Evolutionary conservation across 345 rosid species (phyloP).

Genomic region (Aquilaria malaccensis): DNA sequence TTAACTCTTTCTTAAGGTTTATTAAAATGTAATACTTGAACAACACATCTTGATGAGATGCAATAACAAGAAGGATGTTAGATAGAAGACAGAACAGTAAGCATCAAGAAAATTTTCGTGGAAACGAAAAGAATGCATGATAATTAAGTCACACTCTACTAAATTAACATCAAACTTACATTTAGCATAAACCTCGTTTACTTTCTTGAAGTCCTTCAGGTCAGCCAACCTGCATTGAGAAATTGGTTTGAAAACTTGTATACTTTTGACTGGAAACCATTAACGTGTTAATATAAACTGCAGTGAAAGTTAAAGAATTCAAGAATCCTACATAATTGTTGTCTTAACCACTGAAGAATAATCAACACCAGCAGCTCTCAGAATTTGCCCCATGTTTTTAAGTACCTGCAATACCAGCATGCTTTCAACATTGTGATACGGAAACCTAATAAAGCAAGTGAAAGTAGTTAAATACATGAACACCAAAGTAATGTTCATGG

Average conservation of each 20-base stretch:
- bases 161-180: constrained; percentile 42
- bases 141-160: neutral
- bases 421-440: neutral
- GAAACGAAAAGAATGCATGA: neutral
- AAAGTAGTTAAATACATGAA: too few species aligned
- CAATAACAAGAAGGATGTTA: neutral
- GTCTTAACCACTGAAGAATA: constrained; percentile 56
- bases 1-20: neutral
- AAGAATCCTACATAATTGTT: constrained; percentile 39
- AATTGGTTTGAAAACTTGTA: neutral
- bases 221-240: constrained; percentile 68
- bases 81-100: neutral
- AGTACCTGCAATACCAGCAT: constrained; percentile 24
- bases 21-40: neutral
- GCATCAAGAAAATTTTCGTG: neutral
- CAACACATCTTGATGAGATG: too few species aligned
- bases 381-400: constrained; percentile 59
- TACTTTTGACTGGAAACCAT: too few species aligned
- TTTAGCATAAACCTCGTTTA: constrained; percentile 86
- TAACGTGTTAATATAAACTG: too few species aligned
- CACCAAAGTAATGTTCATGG: too few species aligned
- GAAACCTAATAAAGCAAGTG: too few species aligned
- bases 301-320: neutral
- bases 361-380: constrained; percentile 51
- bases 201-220: constrained; percentile 89